phyloP scores from a whole-genome alignment of 2,329 filamentous ascomycete species.

The Arthroderma uncinatum region DNA sequence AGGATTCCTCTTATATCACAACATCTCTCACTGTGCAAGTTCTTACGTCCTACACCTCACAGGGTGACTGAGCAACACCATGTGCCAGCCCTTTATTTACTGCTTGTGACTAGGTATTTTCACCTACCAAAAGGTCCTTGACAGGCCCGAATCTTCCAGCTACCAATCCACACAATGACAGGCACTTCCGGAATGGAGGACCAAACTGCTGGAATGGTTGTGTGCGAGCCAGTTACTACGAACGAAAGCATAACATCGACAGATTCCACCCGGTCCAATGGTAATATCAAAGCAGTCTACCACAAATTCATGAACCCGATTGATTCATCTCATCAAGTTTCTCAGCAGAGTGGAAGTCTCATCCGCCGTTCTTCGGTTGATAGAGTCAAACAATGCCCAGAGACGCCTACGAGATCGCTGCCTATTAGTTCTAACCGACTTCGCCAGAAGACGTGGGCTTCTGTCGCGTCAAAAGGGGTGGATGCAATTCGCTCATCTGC shows the following conservation, averaged over 20 bases:
- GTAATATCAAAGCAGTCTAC: not conserved
- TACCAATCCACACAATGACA: not conserved
- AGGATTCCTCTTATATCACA: not conserved
- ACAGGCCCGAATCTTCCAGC: not conserved
- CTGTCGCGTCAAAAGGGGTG: slow-evolving; percentile 12
- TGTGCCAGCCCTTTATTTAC: not conserved
- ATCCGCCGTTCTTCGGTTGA: not conserved
- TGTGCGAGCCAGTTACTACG: not conserved
- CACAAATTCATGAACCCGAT: not conserved
- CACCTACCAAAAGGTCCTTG: not conserved
- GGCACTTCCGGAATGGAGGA: not conserved
- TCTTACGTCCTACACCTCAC: not conserved
- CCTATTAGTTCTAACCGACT: not conserved
- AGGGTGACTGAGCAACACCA: not conserved
- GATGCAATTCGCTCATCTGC: slow-evolving; percentile 11
- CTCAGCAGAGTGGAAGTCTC: not conserved
- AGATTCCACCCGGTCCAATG: not conserved
- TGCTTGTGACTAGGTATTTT: not conserved
- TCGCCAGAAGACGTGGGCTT: slow-evolving; percentile 11
- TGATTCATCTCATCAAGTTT: not conserved
- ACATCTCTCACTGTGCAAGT: not conserved
- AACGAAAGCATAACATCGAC: not conserved
- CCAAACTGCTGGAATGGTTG: not conserved
- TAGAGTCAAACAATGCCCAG: not conserved
- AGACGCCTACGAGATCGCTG: slow-evolving; percentile 9